Conservation (phyloP, 2,329 filamentous ascomycete species). For the Ophiostoma sp. region DNA sequence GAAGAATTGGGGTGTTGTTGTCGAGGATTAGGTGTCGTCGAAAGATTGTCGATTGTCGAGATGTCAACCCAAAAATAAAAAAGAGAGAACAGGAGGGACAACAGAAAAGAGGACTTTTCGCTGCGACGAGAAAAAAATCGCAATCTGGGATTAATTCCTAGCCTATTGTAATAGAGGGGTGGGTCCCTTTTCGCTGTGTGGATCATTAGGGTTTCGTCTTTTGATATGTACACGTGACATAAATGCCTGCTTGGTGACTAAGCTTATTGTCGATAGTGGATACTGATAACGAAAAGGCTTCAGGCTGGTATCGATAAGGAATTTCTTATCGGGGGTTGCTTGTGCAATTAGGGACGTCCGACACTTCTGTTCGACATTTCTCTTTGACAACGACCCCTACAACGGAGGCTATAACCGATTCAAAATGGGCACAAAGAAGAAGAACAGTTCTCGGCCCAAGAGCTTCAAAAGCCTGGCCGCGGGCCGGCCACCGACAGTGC, state of each 20-base stretch:
- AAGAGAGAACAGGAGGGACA: background rate
- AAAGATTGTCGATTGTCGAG: constrained; percentile 15
- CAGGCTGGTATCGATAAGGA: background rate
- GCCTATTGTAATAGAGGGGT: background rate
- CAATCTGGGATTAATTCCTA: background rate
- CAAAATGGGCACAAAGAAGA: constrained; percentile 46
- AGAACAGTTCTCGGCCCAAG: constrained; percentile 28
- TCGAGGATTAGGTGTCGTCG: constrained; percentile 20
- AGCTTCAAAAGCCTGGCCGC: constrained; percentile 42
- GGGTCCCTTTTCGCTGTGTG: background rate
- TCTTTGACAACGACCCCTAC: background rate
- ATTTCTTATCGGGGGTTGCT: background rate
- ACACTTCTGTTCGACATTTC: background rate
- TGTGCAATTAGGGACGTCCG: background rate
- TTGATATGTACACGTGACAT: background rate
- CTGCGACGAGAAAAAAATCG: constrained; percentile 3
- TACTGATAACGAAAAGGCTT: background rate
- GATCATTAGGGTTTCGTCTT: constrained; percentile 10
- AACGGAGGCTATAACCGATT: background rate
- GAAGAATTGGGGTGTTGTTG: constrained; percentile 27
- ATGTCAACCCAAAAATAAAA: constrained; percentile 1
- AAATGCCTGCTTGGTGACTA: background rate
- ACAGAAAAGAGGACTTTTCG: constrained; percentile 12
- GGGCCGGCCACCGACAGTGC: constrained; percentile 53
- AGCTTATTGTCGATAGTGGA: background rate